phyloP scores from a whole-genome alignment of 139 green algal species.

The Auxenochlorella pyrenoidosa region DNA sequence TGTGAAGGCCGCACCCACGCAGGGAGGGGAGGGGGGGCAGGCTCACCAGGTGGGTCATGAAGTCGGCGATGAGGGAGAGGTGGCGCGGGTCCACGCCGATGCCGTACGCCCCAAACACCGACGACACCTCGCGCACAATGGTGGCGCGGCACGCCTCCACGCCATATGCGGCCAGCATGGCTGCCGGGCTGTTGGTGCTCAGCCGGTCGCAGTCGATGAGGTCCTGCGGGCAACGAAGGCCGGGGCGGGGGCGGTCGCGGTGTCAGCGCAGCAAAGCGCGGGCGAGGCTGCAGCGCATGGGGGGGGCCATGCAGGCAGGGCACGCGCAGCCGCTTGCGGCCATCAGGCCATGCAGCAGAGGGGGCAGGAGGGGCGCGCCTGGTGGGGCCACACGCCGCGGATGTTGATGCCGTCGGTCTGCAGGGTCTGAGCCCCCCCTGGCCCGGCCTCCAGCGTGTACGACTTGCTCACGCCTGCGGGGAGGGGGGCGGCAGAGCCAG shows the following conservation, averaged over 20 bases:
- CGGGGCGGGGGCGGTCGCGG: neutral
- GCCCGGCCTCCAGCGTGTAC: conserved; percentile 80
- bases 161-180: conserved; percentile 74
- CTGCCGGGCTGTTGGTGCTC: conserved; percentile 87
- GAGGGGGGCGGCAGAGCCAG: neutral
- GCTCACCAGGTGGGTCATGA: conserved; percentile 94
- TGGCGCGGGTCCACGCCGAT: conserved; percentile 96
- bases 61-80: conserved; percentile 95
- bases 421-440: conserved; percentile 54
- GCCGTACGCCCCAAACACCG: conserved; percentile 97
- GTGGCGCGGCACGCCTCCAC: conserved; percentile 94
- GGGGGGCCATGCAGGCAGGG: too few species aligned
- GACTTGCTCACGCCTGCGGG: conserved; percentile 67
- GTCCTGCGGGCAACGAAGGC: conserved; percentile 27
- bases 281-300: too few species aligned
- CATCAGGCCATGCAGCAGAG: neutral
- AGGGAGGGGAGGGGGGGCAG: too few species aligned
- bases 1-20: too few species aligned
- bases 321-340: too few species aligned
- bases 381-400: conserved; percentile 65
- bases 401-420: conserved; percentile 98
- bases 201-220: conserved; percentile 62
- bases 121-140: conserved; percentile 81
- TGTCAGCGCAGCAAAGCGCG: neutral
- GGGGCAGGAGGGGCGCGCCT: neutral